Conservation (phyloP, 768 basidiomycete genomes). For the Leccinum sublutescens region DNA sequence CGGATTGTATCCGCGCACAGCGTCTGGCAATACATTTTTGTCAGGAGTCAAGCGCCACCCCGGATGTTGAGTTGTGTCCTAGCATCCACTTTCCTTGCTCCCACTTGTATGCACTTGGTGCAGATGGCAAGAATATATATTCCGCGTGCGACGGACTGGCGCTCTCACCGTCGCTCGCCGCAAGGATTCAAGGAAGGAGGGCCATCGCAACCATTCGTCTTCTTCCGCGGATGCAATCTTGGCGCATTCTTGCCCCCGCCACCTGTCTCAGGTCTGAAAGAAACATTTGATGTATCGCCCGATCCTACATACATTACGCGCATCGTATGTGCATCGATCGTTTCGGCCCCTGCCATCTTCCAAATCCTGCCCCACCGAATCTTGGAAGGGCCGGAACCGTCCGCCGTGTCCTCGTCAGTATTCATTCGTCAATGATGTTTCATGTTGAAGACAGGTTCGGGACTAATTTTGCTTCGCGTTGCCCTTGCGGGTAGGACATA, state of each 20-base stretch:
- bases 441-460: neutral
- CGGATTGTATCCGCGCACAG: neutral
- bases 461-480: neutral
- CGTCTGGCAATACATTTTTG: neutral
- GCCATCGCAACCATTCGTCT: neutral
- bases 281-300: neutral
- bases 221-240: neutral
- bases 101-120: neutral
- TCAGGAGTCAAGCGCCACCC: neutral
- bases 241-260: slow-evolving; percentile 1
- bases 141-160: slow-evolving; percentile 15
- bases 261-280: slow-evolving; percentile 8
- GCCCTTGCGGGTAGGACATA: neutral
- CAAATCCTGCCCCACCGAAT: neutral
- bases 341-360: neutral
- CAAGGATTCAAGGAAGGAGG: neutral
- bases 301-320: slow-evolving; percentile 6
- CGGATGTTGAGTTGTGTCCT: neutral
- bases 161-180: slow-evolving; percentile 3
- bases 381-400: neutral
- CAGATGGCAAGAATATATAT: neutral
- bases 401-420: neutral
- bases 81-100: neutral
- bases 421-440: neutral
- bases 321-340: slow-evolving; percentile 7